A percentile compares a stretch with the other conserved stretches of the same genome.
These are phyloP conservation scores for Kalaharituber pfeilii DNA, from an alignment of 2,329 filamentous ascomycete genomes.

Conservation along the genomic window DNA sequence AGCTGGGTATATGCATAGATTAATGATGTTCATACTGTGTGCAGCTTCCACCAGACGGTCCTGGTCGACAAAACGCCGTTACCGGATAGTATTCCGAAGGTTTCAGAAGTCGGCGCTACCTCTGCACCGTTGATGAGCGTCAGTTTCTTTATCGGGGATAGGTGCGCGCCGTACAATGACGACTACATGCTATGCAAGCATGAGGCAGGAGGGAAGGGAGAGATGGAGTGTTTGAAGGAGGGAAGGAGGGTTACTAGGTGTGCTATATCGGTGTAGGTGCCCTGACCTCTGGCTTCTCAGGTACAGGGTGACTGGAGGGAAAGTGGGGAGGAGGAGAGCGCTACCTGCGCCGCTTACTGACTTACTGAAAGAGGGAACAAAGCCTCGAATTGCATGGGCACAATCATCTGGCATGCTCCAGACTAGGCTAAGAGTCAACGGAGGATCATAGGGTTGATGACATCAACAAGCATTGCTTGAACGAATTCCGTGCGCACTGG, in stretches of 20 bases:
- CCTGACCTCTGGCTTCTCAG: conserved; percentile 8
- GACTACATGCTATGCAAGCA: conserved; percentile 99
- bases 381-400: no score
- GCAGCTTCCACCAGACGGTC: conserved; percentile 82
- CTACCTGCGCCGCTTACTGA: no score
- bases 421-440: neutral
- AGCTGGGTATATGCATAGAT: no score
- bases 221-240: conserved; percentile 90
- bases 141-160: conserved; percentile 89
- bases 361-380: no score
- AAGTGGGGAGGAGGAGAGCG: neutral
- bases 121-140: conserved; percentile 85
- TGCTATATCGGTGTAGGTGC: conserved; percentile 79
- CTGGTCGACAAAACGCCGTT: conserved; percentile 94
- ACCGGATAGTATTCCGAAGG: conserved; percentile 75
- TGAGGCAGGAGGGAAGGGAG: conserved; percentile 75
- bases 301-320: neutral
- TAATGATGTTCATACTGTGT: no score
- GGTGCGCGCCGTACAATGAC: conserved; percentile 91
- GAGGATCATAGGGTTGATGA: conserved; percentile 39
- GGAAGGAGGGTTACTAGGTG: conserved; percentile 92
- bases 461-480: conserved; percentile 85
- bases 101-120: conserved; percentile 81
- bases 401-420: neutral
- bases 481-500: conserved; percentile 87